Percentiles rank a stretch among this genome's conserved stretches.
These are phyloP conservation scores for Lasiosphaeria ovina DNA, from an alignment of 495 filamentous ascomycete genomes.

Conservation along the genomic window DNA sequence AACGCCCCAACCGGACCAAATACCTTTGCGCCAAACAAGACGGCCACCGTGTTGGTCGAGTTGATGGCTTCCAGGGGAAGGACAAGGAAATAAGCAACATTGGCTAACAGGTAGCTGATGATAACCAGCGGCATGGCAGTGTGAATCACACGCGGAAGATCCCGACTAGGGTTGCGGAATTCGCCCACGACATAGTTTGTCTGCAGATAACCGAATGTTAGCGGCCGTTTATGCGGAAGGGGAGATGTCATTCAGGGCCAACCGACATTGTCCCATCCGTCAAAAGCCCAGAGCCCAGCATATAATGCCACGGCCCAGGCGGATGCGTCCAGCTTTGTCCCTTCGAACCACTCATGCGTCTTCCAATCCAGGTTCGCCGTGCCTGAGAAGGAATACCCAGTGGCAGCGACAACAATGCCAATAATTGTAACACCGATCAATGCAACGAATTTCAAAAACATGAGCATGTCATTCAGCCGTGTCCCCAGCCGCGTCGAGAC, in stretches of 20 bases:
- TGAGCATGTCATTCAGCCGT: conserved; percentile 80
- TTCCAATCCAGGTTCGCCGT: conserved; percentile 85
- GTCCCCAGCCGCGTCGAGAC: conserved; percentile 85
- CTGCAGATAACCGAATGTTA: conserved; percentile 39
- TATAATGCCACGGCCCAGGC: conserved; percentile 92
- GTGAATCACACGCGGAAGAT: conserved; percentile 92
- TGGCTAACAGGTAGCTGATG: conserved; percentile 82
- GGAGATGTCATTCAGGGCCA: conserved; percentile 8
- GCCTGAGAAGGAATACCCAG: conserved; percentile 74
- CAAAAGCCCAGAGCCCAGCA: conserved; percentile 95
- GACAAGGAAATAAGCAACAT: conserved; percentile 91
- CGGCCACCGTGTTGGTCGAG: conserved; percentile 85
- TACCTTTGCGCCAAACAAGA: conserved; percentile 86
- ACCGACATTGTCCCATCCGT: conserved; percentile 97
- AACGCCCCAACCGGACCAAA: conserved; percentile 82
- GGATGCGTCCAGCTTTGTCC: conserved; percentile 72
- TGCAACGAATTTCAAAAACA: conserved; percentile 95
- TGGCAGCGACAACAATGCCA: conserved; percentile 85
- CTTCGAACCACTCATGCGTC: conserved; percentile 81
- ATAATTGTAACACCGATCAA: conserved; percentile 82
- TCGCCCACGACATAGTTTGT: conserved; percentile 97
- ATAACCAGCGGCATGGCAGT: conserved; percentile 97
- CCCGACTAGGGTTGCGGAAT: conserved; percentile 85
- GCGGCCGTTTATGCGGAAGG: conserved; percentile 6
- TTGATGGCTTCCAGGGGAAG: conserved; percentile 79